These are phyloP conservation scores for Phytophthora rubi DNA, from an alignment of 352 stramenopile genomes.

Conservation along the genomic window DNA sequence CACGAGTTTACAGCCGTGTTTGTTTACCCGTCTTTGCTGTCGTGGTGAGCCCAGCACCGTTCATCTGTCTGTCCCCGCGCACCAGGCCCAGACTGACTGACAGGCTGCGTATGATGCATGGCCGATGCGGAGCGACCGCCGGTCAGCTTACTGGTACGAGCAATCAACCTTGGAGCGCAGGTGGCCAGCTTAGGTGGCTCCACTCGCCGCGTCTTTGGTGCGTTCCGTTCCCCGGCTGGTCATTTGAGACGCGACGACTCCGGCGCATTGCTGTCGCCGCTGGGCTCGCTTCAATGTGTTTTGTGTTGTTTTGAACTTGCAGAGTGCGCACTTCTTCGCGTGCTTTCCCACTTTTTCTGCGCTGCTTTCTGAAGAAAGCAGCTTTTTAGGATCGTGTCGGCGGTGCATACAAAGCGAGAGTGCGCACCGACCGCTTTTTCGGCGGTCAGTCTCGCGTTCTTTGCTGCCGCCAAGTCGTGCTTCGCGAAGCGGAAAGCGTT, in stretches of 20 bases:
- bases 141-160: neutral
- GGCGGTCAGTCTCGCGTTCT: constrained; percentile 15
- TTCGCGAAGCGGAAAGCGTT: constrained; percentile 10
- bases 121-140: neutral
- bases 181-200: neutral
- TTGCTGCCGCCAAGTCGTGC: constrained; percentile 12
- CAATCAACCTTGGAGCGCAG: constrained; percentile 18
- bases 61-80: neutral
- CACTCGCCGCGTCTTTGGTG: constrained; percentile 7
- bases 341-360: neutral
- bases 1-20: constrained; percentile 13
- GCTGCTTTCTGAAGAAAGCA: constrained; percentile 1
- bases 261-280: too few relatives aligned
- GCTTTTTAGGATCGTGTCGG: constrained; percentile 11
- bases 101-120: neutral
- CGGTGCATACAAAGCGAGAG: constrained; percentile 9
- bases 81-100: neutral
- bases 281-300: too few relatives aligned
- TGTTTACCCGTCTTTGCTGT: constrained; percentile 6
- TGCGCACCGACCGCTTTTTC: constrained; percentile 9
- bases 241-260: neutral
- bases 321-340: constrained; percentile 5
- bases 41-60: neutral
- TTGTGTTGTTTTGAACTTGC: too few relatives aligned
- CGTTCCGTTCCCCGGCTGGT: neutral